Evolutionary conservation across 805 yeast genomes (phyloP).

Genomic region (Candida alai): DNA sequence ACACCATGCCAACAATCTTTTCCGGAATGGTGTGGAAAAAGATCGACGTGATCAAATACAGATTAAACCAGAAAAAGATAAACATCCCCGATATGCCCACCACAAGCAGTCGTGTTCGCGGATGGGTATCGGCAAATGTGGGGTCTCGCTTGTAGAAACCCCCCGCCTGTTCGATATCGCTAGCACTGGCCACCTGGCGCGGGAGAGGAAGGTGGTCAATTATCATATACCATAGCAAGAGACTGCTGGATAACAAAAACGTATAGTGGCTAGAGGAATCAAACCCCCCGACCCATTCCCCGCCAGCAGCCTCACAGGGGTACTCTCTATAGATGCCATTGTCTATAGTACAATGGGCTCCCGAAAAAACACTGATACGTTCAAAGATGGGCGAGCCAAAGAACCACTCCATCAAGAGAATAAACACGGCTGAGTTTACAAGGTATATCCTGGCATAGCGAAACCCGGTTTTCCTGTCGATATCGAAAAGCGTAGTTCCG

Average conservation of each 20-base stretch:
- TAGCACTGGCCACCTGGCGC: background rate
- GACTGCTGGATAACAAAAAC: conserved; percentile 39
- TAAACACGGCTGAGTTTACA: conserved; percentile 5
- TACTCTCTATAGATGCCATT: conserved; percentile 11
- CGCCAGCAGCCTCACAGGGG: conserved; percentile 16
- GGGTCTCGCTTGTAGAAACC: no score
- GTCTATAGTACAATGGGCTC: conserved; percentile 33
- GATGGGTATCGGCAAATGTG: no score
- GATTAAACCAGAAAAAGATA: conserved; percentile 32
- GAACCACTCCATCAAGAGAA: conserved; percentile 21
- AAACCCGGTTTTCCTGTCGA: background rate
- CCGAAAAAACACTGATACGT: conserved; percentile 29
- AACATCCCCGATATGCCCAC: conserved; percentile 10
- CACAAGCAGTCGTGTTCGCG: no score
- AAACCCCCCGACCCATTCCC: conserved; percentile 47
- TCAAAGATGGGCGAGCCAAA: conserved; percentile 34
- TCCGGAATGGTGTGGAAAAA: conserved; percentile 49
- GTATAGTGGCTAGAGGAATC: conserved; percentile 54
- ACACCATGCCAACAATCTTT: conserved; percentile 39
- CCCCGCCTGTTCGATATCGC: background rate
- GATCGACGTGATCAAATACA: conserved; percentile 42
- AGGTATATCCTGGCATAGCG: conserved; percentile 5
- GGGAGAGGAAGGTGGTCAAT: conserved; percentile 3
- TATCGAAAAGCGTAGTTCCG: background rate
- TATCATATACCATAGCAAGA: conserved; percentile 23